A percentile compares a stretch with the other conserved stretches of the same genome.
phyloP scores from a whole-genome alignment of 176 grass and related monocot genomes.

The Oryza rufipogon region DNA sequence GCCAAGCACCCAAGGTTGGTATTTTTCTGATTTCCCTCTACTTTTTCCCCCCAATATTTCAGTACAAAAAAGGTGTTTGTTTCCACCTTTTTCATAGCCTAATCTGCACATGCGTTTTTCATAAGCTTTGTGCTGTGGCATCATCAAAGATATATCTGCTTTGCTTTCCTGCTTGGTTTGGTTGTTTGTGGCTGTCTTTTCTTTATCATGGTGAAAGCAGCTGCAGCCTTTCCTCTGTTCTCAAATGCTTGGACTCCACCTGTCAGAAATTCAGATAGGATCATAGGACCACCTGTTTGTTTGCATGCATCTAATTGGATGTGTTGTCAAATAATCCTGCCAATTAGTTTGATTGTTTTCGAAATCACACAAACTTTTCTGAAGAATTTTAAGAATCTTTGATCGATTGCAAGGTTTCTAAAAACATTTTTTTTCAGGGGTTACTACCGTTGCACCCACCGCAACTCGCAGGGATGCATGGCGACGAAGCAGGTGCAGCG shows the following conservation, averaged over 20 bases:
- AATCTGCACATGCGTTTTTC: slow-evolving; percentile 19
- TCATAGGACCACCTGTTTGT: background rate
- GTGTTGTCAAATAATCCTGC: background rate
- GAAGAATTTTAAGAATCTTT: background rate
- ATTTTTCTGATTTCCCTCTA: background rate
- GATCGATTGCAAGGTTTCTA: background rate
- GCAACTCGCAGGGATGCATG: slow-evolving; percentile 43
- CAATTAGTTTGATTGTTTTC: background rate
- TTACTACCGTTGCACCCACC: slow-evolving; percentile 78
- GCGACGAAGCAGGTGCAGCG: slow-evolving; percentile 84
- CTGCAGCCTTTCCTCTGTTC: background rate
- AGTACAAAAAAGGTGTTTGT: background rate
- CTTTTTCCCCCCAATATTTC: background rate
- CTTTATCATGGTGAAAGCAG: background rate
- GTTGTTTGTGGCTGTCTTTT: background rate
- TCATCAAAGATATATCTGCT: background rate
- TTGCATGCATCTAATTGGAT: background rate
- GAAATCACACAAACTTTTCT: background rate
- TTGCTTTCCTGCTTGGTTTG: slow-evolving; percentile 3
- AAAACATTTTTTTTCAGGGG: slow-evolving; percentile 45
- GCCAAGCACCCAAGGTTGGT: slow-evolving; percentile 66
- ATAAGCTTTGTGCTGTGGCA: background rate
- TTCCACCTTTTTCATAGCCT: background rate
- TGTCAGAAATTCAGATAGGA: slow-evolving; percentile 16
- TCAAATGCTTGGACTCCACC: slow-evolving; percentile 7